Evolutionary conservation across 1,139 yeast genomes (phyloP).

Genomic region (Sugiyamaella sp.): DNA sequence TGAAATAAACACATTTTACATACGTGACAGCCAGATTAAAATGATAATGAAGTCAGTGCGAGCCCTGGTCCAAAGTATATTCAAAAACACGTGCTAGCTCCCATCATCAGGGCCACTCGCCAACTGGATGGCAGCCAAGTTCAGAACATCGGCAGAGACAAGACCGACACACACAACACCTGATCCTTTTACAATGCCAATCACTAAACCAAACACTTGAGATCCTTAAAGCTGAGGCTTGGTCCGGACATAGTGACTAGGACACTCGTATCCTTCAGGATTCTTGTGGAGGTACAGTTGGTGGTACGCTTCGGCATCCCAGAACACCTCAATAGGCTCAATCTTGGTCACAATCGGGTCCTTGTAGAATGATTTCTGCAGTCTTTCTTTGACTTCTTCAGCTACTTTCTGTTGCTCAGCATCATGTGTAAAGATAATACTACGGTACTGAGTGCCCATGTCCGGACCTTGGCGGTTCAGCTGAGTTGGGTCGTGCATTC

Average conservation of each 20-base stretch:
- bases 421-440: constrained; percentile 67
- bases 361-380: constrained; percentile 62
- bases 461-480: constrained; percentile 77
- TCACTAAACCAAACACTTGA: not conserved
- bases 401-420: constrained; percentile 54
- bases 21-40: too few relatives aligned
- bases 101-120: too few relatives aligned
- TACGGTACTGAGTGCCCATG: constrained; percentile 79
- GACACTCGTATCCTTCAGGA: constrained; percentile 87
- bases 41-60: too few relatives aligned
- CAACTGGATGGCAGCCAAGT: too few relatives aligned
- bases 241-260: constrained; percentile 74
- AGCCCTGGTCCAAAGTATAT: too few relatives aligned
- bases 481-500: constrained; percentile 81
- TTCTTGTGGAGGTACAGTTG: constrained; percentile 77
- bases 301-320: constrained; percentile 94
- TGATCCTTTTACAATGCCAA: not conserved
- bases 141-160: not conserved
- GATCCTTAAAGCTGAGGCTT: constrained; percentile 33
- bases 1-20: too few relatives aligned
- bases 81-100: too few relatives aligned
- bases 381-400: constrained; percentile 44
- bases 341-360: constrained; percentile 64
- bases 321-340: constrained; percentile 68
- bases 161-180: not conserved